Evolutionary conservation across 1,139 yeast species (phyloP).

Genomic region (Martiniozyma asiatica): DNA sequence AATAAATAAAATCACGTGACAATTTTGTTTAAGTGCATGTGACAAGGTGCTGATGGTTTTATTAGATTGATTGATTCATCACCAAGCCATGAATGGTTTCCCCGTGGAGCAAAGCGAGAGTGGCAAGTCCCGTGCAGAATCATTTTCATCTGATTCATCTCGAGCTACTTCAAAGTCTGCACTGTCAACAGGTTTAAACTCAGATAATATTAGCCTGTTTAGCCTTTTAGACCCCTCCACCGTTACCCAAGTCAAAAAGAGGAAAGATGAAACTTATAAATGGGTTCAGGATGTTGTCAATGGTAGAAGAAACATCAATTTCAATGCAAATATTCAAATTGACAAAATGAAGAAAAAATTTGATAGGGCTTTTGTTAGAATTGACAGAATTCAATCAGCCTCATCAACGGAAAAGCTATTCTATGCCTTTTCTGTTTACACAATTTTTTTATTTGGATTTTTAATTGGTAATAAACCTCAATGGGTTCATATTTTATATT

Average conservation of each 20-base stretch:
- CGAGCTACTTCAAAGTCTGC: too few relatives aligned
- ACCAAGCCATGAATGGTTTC: too few relatives aligned
- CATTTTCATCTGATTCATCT: too few relatives aligned
- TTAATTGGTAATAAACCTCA: conserved; percentile 70
- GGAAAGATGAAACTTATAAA: conserved; percentile 11
- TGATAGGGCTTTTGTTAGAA: conserved; percentile 44
- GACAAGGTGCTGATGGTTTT: too few relatives aligned
- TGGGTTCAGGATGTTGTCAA: conserved; percentile 14
- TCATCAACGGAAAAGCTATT: conserved; percentile 72
- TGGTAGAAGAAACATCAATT: conserved; percentile 12
- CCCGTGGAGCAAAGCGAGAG: too few relatives aligned
- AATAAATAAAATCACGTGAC: too few relatives aligned
- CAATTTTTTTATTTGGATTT: conserved; percentile 62
- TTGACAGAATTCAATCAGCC: conserved; percentile 39
- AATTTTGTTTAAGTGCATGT: too few relatives aligned
- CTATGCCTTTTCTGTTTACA: conserved; percentile 61
- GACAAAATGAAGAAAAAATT: conserved; percentile 27
- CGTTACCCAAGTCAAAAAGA: conserved; percentile 21
- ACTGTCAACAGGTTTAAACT: too few relatives aligned
- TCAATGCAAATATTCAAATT: conserved; percentile 8
- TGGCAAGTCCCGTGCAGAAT: too few relatives aligned
- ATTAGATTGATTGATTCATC: too few relatives aligned
- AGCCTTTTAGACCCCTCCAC: conserved; percentile 28
- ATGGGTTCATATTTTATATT: conserved; percentile 66
- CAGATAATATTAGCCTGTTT: conserved; percentile 24